A percentile compares a stretch with the other conserved stretches of the same genome.
phyloP scores from a whole-genome alignment of 805 yeast species.

The Pichia californica region DNA sequence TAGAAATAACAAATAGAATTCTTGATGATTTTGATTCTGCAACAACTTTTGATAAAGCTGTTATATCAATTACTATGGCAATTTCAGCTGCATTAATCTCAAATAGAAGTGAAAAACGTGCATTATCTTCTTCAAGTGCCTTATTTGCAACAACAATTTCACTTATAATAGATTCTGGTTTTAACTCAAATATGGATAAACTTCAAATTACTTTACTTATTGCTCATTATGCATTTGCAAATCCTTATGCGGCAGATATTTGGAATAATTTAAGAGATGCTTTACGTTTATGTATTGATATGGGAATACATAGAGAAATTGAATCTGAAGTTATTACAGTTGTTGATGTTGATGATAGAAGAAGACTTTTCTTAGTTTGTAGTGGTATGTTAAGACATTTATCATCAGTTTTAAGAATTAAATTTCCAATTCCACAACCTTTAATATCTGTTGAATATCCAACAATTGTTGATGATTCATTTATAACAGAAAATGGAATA shows the following conservation, averaged over 20 bases:
- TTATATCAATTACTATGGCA: conserved; percentile 11
- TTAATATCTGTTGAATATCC: conserved; percentile 10
- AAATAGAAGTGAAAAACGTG: conserved; percentile 12
- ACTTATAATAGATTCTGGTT: conserved; percentile 4
- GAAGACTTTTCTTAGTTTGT: conserved; percentile 9
- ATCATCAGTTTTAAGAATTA: conserved; percentile 3
- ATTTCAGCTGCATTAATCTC: conserved; percentile 14
- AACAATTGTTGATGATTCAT: conserved; percentile 11
- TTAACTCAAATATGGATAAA: conserved; percentile 9
- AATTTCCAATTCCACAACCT: conserved; percentile 10
- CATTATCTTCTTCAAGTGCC: conserved; percentile 13
- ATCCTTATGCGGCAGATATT: conserved; percentile 15
- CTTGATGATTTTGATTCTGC: conserved; percentile 1
- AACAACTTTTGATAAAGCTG: conserved; percentile 7
- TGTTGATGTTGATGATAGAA: conserved; percentile 10
- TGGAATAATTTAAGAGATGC: conserved; percentile 10
- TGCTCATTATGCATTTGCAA: conserved; percentile 13
- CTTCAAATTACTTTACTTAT: conserved; percentile 9
- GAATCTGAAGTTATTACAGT: conserved; percentile 7
- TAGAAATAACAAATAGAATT: neutral
- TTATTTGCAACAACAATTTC: conserved; percentile 10
- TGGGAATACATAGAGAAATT: conserved; percentile 13
- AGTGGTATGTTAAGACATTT: conserved; percentile 12
- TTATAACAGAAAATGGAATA: conserved; percentile 10
- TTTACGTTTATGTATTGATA: conserved; percentile 10